Base-by-base conservation (phyloP, 208 protist genomes). In the Trypanosoma rangeli region DNA sequence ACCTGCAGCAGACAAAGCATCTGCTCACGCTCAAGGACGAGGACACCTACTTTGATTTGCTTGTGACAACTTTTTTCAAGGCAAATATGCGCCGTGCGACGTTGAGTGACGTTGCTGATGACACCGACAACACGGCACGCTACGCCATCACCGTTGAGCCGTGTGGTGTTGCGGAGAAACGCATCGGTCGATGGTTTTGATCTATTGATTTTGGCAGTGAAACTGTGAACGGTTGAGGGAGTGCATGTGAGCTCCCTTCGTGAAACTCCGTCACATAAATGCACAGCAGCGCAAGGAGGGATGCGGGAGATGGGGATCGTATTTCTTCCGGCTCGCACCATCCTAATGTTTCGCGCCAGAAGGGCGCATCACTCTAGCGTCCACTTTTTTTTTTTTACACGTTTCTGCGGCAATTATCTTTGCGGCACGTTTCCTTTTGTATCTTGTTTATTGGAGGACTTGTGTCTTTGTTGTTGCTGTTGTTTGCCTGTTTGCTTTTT, bases 71-170 rank as follows among this genome's bases (percentile, higher is more conserved):
- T 35, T 95, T 95, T 67, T 92, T 86, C 69, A 86, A 87, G 52
- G 79, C 90, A 5, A 73, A 95, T 68, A 39, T 95, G 26, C 64
- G 65, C 46, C 69, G 78, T 18, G 82, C 85, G 5, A 93, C 87
- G 20, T 63, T 93, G 52, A 81, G 76, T 22, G 79, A 87, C 57
- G 48, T 95, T 18, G 85, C 84, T 10, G 90, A 95, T 53, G 75
- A 76, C 12, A 80, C 69, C 2, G 90, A 95, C 67, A 59, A 90
- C 74, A 95, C 87, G 24, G 83, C 82, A 46, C 83, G 86, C 24
- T 95, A 93, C 71, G 87, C 87, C 37, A 80, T 95, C 42, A 92
- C 84, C 0, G 90, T 95, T 5, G 87, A 95, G 68, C 80, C 90
- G 5, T 92, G 84, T 58, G 89, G 82, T 8, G 73, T 75, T 28